Percentiles rank a stretch among this genome's conserved stretches.
phyloP scores from a whole-genome alignment of 371 early-diverging fungal species.

The Umbelopsis sp. region DNA sequence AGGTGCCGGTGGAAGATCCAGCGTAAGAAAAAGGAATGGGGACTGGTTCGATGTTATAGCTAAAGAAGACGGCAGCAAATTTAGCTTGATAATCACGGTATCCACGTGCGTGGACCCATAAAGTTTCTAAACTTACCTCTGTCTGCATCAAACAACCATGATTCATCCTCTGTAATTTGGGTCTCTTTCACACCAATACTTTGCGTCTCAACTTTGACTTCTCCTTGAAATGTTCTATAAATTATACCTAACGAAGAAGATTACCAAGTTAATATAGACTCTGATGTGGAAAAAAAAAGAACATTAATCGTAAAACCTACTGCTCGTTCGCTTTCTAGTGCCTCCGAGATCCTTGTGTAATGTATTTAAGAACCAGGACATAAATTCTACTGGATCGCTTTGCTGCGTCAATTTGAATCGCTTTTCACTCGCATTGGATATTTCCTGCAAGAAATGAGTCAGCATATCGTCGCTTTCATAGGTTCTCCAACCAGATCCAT shows the following conservation, averaged over 20 bases:
- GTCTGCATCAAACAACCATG: constrained; percentile 44
- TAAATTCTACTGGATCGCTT: constrained; percentile 88
- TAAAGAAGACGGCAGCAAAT: constrained; percentile 19
- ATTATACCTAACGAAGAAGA: constrained; percentile 60
- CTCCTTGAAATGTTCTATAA: constrained; percentile 85
- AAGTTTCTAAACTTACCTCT: constrained; percentile 32
- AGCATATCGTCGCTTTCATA: not conserved
- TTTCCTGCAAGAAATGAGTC: constrained; percentile 57
- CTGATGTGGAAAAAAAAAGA: not conserved
- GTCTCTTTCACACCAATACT: constrained; percentile 45
- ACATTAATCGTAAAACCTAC: constrained; percentile 37
- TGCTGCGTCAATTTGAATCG: constrained; percentile 82
- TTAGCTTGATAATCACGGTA: not conserved
- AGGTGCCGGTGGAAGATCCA: constrained; percentile 94
- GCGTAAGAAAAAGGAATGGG: constrained; percentile 86
- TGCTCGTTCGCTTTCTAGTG: constrained; percentile 70
- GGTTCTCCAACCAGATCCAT: constrained; percentile 3
- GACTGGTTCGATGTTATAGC: constrained; percentile 52
- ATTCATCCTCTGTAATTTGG: constrained; percentile 36
- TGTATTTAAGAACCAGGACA: constrained; percentile 93
- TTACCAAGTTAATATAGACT: not conserved
- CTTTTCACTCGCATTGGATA: constrained; percentile 82
- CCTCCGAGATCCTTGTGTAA: constrained; percentile 89
- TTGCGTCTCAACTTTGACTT: constrained; percentile 75
- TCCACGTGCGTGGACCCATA: not conserved